Base-by-base conservation (phyloP, 169 alveolate genomes). In the Plasmodium chabaudi region DNA sequence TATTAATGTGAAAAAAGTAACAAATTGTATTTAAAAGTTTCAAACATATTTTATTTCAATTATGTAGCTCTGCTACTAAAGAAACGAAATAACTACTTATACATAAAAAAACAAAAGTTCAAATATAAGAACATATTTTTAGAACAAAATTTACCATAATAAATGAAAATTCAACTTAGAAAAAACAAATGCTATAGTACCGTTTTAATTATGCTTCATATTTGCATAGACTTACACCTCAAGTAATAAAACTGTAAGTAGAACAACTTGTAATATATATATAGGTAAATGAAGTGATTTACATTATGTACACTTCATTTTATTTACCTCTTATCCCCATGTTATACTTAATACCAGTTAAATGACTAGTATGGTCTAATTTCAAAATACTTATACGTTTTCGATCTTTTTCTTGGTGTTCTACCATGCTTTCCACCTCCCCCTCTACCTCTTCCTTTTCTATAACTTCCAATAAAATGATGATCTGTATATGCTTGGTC, bases 341-440 rank as follows among this genome's bases (percentile, higher is more conserved):
- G 4, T 4, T 34, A 34, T 34, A 34, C 42, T 34, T 34, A 34
- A 5, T 34, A 34, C 4, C 42, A 34, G 7, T 34, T 7, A 34
- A 34, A 34, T 17, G 47, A 15, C 57, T 86, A 94, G 70, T 93
- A 94, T 13, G 96, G 95, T 25, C 97, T 86, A 19, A 91, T 84
- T 72, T 93, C 94, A 23, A 87, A 72, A 71, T 87, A 92, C 60
- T 93, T 95, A 74, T 92, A 94, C 42, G 97, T 95, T 67, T 95
- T 95, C 57, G 95, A 91, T 47, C 97, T 64, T 61, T 92, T 88
- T 34, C 97, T 68, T 19, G 94, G 94, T 47, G 93, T 72, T 42
- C 94, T 73, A 57, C 97, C 97, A 75, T 93, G 95, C 63, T 94
- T 94, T 19, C 97, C 97, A 2, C 97, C 97, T 7, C 97, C 96